These are phyloP conservation scores for Neurospora sp. DNA, from an alignment of 2,329 filamentous ascomycete genomes.

Conservation along the genomic window DNA sequence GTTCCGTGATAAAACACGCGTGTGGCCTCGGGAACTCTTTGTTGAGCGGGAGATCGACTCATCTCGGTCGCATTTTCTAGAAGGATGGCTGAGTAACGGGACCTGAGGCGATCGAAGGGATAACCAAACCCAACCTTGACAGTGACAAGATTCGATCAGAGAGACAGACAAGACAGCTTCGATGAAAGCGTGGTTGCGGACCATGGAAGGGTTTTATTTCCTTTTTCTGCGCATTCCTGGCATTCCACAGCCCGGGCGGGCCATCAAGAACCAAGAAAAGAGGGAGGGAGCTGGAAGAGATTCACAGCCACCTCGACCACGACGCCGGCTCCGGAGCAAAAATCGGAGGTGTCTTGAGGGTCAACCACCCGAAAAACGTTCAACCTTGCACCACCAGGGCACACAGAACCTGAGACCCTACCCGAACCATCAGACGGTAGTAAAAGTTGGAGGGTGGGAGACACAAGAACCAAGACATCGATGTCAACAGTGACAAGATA, in stretches of 20 bases:
- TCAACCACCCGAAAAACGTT: not conserved
- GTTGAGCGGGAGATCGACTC: not conserved
- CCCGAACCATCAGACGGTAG: not conserved
- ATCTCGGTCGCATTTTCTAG: not conserved
- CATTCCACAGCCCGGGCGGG: not conserved
- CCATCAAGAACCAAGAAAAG: not conserved
- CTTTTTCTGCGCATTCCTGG: not conserved
- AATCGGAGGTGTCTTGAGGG: not conserved
- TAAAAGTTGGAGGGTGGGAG: not conserved
- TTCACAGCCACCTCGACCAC: not conserved
- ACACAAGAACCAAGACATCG: not conserved
- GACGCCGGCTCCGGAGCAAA: not conserved
- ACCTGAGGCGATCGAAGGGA: not conserved
- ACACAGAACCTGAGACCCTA: not conserved
- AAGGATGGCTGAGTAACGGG: not conserved
- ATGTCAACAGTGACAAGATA: not conserved
- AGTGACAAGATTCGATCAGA: not conserved
- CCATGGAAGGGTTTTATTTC: not conserved
- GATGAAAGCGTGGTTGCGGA: not conserved
- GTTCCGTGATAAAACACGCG: not conserved
- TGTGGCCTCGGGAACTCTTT: not conserved
- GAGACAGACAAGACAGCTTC: not conserved
- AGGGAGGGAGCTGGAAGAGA: not conserved
- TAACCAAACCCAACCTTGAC: not conserved
- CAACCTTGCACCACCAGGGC: not conserved